A percentile compares a stretch with the other conserved stretches of the same genome.
These are phyloP conservation scores for Strigomonas culicis DNA, from an alignment of 208 protist genomes.

Conservation along the genomic window DNA sequence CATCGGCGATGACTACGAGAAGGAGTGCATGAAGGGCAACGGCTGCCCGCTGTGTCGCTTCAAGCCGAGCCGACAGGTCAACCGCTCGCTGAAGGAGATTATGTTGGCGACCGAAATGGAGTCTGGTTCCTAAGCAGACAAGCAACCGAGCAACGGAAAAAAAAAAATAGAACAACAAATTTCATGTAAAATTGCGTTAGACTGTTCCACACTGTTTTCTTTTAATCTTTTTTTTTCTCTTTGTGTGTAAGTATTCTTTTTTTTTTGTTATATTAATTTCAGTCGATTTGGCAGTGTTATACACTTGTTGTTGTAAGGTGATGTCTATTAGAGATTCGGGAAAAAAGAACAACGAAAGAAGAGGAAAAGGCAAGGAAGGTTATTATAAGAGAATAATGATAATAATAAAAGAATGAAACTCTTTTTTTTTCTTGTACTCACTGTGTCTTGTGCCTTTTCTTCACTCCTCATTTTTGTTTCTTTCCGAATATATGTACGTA, in stretches of 20 bases:
- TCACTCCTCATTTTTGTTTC: background rate
- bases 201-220: background rate
- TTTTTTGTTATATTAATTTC: background rate
- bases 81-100: constrained; percentile 57
- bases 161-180: constrained; percentile 1
- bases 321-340: background rate
- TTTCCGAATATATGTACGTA: background rate
- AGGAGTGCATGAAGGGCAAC: constrained; percentile 80
- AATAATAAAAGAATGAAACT: background rate
- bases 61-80: constrained; percentile 53
- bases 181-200: background rate
- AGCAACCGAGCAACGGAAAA: background rate
- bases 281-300: background rate
- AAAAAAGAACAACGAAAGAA: constrained; percentile 10
- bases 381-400: background rate
- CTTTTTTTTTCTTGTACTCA: constrained; percentile 12
- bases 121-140: background rate
- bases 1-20: constrained; percentile 87
- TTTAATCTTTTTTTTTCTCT: constrained; percentile 13
- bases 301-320: background rate
- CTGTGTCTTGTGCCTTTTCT: background rate
- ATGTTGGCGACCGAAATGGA: constrained; percentile 32
- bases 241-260: constrained; percentile 6
- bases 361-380: background rate
- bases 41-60: constrained; percentile 90